phyloP scores from a whole-genome alignment of 1,284 basidiomycete species.

The Nidula niveotomentosa region DNA sequence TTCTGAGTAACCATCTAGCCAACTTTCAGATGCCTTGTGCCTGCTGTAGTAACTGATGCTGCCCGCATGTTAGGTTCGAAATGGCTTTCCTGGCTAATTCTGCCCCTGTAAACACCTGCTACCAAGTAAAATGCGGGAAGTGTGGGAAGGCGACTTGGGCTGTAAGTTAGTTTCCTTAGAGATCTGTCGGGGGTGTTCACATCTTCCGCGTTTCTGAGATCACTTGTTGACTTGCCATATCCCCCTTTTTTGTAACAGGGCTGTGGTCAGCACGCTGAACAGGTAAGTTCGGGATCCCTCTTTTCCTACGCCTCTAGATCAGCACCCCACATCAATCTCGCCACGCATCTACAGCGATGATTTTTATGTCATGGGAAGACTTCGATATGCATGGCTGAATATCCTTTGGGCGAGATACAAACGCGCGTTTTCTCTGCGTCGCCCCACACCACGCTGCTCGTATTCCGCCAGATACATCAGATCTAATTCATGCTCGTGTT shows the following conservation, averaged over 20 bases:
- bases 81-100: constrained; percentile 14
- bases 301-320: constrained; percentile 12
- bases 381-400: constrained; percentile 1
- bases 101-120: constrained; percentile 54
- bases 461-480: constrained; percentile 11
- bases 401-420: not conserved
- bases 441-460: not conserved
- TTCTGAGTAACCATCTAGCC: not conserved
- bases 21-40: constrained; percentile 2
- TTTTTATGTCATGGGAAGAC: constrained; percentile 7
- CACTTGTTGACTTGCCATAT: not conserved
- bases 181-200: not conserved
- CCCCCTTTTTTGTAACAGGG: constrained; percentile 45
- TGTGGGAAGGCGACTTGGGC: constrained; percentile 78
- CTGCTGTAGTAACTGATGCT: constrained; percentile 4
- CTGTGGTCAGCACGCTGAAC: constrained; percentile 64
- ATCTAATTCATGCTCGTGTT: constrained; percentile 8
- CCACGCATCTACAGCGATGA: constrained; percentile 1
- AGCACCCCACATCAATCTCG: constrained; percentile 2
- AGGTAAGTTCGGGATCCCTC: constrained; percentile 42
- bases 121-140: constrained; percentile 52
- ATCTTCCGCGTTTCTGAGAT: not conserved
- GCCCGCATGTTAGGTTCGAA: not conserved
- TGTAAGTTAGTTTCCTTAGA: constrained; percentile 39
- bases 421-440: no score